These are phyloP conservation scores for Mycocentrospora acerina DNA, from an alignment of 2,329 filamentous ascomycete genomes.

Conservation along the genomic window DNA sequence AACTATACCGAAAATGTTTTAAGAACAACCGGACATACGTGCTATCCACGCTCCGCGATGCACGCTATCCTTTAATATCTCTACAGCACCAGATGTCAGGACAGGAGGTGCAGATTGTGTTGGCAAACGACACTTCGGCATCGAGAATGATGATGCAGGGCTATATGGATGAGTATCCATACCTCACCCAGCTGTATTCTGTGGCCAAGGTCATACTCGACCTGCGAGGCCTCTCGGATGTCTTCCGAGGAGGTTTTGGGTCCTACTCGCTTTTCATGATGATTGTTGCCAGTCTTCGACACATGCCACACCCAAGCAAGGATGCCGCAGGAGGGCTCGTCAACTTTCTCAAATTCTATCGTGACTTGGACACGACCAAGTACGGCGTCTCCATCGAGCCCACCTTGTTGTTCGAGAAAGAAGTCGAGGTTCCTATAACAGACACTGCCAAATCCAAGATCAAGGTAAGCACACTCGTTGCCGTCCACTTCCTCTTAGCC, in stretches of 20 bases:
- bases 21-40: constrained; percentile 11
- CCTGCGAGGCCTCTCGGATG: constrained; percentile 51
- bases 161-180: constrained; percentile 53
- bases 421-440: constrained; percentile 18
- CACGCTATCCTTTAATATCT: constrained; percentile 45
- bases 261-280: constrained; percentile 60
- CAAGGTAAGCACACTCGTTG: constrained; percentile 11
- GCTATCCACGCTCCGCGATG: constrained; percentile 22
- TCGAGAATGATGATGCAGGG: constrained; percentile 48
- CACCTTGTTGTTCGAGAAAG: constrained; percentile 47
- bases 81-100: constrained; percentile 51
- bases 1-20: constrained; percentile 5
- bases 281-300: constrained; percentile 56
- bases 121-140: constrained; percentile 43
- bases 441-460: constrained; percentile 15
- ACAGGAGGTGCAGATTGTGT: constrained; percentile 55
- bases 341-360: constrained; percentile 54
- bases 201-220: constrained; percentile 54
- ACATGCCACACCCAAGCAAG: constrained; percentile 37
- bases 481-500: background rate
- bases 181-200: constrained; percentile 52
- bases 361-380: constrained; percentile 47
- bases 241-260: constrained; percentile 52
- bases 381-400: constrained; percentile 55
- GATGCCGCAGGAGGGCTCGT: constrained; percentile 49